Evolutionary conservation across 164 flowering plant genomes (phyloP).

Genomic region (Kalanchoe fedtschenkoi): DNA sequence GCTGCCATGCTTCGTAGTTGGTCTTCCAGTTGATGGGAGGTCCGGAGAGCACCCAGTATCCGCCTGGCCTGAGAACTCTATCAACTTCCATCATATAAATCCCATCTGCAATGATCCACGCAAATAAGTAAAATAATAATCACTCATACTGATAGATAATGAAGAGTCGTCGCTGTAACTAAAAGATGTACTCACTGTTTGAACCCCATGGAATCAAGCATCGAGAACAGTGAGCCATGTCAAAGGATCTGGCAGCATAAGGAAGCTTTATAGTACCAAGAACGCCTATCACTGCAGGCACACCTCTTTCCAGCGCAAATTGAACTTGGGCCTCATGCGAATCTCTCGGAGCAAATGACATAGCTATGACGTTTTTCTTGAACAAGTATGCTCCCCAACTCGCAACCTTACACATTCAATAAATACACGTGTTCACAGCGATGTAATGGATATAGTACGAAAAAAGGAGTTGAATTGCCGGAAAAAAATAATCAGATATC

Average conservation of each 20-base stretch:
- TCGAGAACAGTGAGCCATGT: slow-evolving; percentile 43
- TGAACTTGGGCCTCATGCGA: slow-evolving; percentile 47
- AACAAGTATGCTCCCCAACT: slow-evolving; percentile 45
- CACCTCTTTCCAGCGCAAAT: slow-evolving; percentile 46
- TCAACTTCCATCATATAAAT: slow-evolving; percentile 53
- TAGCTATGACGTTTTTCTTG: slow-evolving; percentile 36
- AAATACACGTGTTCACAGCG: background rate
- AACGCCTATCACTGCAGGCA: slow-evolving; percentile 44
- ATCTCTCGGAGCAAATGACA: slow-evolving; percentile 53
- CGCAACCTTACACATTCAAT: slow-evolving; percentile 24
- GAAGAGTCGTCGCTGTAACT: background rate
- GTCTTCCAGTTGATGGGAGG: slow-evolving; percentile 38
- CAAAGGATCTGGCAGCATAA: slow-evolving; percentile 32
- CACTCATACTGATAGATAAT: too few relatives aligned
- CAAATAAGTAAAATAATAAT: background rate
- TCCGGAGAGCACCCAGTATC: slow-evolving; percentile 46
- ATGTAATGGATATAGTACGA: background rate
- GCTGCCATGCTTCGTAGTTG: slow-evolving; percentile 33
- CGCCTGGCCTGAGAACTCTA: slow-evolving; percentile 45
- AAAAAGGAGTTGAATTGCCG: background rate
- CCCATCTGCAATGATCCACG: slow-evolving; percentile 25
- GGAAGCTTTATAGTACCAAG: slow-evolving; percentile 47
- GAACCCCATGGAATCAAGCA: slow-evolving; percentile 43
- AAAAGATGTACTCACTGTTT: slow-evolving; percentile 24
- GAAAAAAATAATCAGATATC: too few relatives aligned